Conservation (phyloP, 805 yeast species). For the Candida sonorensis region DNA sequence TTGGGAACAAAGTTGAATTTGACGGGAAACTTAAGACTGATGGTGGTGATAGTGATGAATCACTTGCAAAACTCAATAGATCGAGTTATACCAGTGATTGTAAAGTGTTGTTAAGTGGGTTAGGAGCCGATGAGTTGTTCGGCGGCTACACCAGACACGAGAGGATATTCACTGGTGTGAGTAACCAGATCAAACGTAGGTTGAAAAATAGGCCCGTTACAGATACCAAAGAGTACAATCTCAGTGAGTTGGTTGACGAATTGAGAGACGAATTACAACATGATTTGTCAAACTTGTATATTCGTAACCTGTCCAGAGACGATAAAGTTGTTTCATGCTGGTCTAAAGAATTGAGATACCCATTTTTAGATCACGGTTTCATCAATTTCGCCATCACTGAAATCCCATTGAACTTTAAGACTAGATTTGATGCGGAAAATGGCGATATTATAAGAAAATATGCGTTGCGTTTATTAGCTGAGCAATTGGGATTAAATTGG, state of each 20-base stretch:
- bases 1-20: conserved; percentile 27
- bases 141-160: conserved; percentile 93
- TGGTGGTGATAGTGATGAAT: conserved; percentile 6
- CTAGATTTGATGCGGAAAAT: conserved; percentile 28
- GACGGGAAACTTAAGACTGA: too few species aligned
- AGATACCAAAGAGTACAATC: conserved; percentile 10
- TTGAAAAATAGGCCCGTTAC: conserved; percentile 15
- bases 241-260: conserved; percentile 25
- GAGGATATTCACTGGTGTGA: conserved; percentile 33
- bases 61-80: conserved; percentile 3
- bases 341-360: conserved; percentile 89
- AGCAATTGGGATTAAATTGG: conserved; percentile 28
- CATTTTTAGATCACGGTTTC: conserved; percentile 64
- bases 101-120: conserved; percentile 77
- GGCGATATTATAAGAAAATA: conserved; percentile 39
- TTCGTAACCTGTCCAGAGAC: conserved; percentile 82
- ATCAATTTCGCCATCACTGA: conserved; percentile 39
- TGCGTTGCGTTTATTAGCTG: conserved; percentile 59
- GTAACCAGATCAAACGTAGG: conserved; percentile 18
- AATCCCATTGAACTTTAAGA: conserved; percentile 43
- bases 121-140: conserved; percentile 95
- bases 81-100: conserved; percentile 42
- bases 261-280: conserved; percentile 53
- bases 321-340: conserved; percentile 81
- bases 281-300: conserved; percentile 71